Conservation (phyloP, 768 basidiomycete species). For the Tulasnella sp. region DNA sequence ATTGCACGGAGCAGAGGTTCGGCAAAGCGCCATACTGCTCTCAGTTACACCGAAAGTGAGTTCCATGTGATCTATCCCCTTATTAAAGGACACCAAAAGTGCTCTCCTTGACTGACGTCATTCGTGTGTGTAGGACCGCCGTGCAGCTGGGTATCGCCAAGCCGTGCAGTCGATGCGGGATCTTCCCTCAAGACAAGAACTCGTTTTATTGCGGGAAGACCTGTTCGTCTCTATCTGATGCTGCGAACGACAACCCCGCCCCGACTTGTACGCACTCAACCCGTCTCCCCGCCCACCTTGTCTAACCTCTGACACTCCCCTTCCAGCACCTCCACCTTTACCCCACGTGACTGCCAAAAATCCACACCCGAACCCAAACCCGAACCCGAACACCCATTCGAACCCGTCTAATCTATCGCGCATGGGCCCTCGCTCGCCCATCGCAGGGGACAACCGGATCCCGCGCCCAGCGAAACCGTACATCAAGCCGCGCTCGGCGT, state of each 20-base stretch:
- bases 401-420: background rate
- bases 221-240: background rate
- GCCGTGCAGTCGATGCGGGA: background rate
- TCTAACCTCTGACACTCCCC: background rate
- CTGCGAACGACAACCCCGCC: background rate
- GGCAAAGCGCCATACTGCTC: background rate
- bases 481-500: constrained; percentile 1
- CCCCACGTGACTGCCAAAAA: background rate
- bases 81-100: background rate
- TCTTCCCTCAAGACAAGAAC: background rate
- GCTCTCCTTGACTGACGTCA: background rate
- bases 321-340: background rate
- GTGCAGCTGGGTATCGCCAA: background rate
- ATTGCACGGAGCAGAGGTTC: background rate
- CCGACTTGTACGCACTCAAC: background rate
- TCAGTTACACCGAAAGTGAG: constrained; percentile 2
- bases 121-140: no score
- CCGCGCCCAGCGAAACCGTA: background rate
- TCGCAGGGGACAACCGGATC: background rate
- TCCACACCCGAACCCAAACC: background rate
- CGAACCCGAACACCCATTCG: background rate
- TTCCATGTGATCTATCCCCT: background rate
- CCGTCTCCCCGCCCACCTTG: background rate
- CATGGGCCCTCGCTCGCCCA: background rate
- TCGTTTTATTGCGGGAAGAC: constrained; percentile 1